Evolutionary conservation across 2,329 filamentous ascomycete genomes (phyloP).

Genomic region (Hymenotorrendiella dingleyae): DNA sequence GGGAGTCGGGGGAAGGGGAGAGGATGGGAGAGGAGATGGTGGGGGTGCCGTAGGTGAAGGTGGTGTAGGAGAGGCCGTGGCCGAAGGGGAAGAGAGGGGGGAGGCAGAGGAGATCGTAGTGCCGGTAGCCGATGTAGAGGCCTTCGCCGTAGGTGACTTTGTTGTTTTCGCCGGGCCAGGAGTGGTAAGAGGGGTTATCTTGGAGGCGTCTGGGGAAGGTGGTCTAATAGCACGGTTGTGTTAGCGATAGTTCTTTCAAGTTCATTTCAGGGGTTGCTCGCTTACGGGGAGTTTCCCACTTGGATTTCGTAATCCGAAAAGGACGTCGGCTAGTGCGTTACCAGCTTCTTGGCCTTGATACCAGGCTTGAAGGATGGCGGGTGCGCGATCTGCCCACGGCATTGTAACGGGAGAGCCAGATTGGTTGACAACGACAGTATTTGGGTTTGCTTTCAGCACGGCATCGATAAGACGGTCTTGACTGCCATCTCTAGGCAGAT

Average conservation of each 20-base stretch:
- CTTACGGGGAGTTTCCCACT: slow-evolving; percentile 64
- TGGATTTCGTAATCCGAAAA: slow-evolving; percentile 58
- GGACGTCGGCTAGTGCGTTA: slow-evolving; percentile 55
- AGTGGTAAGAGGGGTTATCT: slow-evolving; percentile 65
- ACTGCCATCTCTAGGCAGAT: slow-evolving; percentile 48
- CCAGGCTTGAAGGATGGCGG: slow-evolving; percentile 65
- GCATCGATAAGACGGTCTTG: slow-evolving; percentile 60
- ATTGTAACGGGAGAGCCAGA: slow-evolving; percentile 64
- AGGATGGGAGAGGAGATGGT: slow-evolving; percentile 41
- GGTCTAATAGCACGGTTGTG: slow-evolving; percentile 38
- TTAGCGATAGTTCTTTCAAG: slow-evolving; percentile 6
- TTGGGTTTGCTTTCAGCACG: slow-evolving; percentile 55
- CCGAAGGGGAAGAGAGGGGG: slow-evolving; percentile 65
- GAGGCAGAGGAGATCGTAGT: slow-evolving; percentile 59
- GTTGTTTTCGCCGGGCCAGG: slow-evolving; percentile 66
- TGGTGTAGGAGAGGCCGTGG: slow-evolving; percentile 68
- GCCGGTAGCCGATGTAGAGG: slow-evolving; percentile 66
- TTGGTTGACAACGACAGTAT: slow-evolving; percentile 63
- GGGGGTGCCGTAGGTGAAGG: slow-evolving; percentile 54
- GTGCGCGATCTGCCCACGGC: slow-evolving; percentile 62
- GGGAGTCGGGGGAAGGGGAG: slow-evolving; percentile 32
- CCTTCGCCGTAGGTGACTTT: slow-evolving; percentile 67
- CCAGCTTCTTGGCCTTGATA: slow-evolving; percentile 62
- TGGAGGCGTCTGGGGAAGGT: slow-evolving; percentile 60
- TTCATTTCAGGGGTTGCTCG: too few relatives aligned